Percentiles rank a stretch among this genome's conserved stretches.
Conservation (phyloP, 108 stramenopile genomes). For the Cylindrotheca fusiformis region DNA sequence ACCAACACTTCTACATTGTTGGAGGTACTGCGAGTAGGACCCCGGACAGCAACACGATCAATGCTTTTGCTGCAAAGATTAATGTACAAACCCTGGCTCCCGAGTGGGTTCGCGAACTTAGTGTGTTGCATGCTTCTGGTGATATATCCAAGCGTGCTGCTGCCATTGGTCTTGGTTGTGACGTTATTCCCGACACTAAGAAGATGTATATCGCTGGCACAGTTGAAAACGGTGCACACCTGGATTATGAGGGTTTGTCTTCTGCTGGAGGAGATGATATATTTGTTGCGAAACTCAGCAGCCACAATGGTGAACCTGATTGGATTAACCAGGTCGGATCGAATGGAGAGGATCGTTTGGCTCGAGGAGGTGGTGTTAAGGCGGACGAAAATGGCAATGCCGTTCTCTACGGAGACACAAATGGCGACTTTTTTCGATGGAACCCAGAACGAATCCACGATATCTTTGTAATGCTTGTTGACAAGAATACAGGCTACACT, state of each 20-base stretch:
- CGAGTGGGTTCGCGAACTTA: slow-evolving; percentile 29
- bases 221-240: slow-evolving; percentile 29
- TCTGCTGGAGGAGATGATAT: slow-evolving; percentile 48
- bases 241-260: slow-evolving; percentile 3
- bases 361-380: slow-evolving; percentile 33
- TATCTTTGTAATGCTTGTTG: slow-evolving; percentile 27
- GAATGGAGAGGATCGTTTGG: slow-evolving; percentile 38
- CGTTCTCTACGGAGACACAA: slow-evolving; percentile 45
- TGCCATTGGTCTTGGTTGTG: slow-evolving; percentile 23
- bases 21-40: slow-evolving; percentile 20
- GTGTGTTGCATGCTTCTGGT: slow-evolving; percentile 22
- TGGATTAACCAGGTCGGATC: slow-evolving; percentile 51
- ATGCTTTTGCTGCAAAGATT: slow-evolving; percentile 40
- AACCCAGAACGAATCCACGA: slow-evolving; percentile 6
- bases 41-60: slow-evolving; percentile 7
- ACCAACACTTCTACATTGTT: slow-evolving; percentile 19
- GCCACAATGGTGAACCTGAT: slow-evolving; percentile 20
- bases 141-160: slow-evolving; percentile 8
- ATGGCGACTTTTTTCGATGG: slow-evolving; percentile 39
- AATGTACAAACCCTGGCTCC: slow-evolving; percentile 17
- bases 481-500: slow-evolving; percentile 17
- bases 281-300: slow-evolving; percentile 34
- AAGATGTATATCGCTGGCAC: slow-evolving; percentile 26
- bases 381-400: slow-evolving; percentile 43
- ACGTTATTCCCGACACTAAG: slow-evolving; percentile 7